phyloP scores from a whole-genome alignment of 2,329 filamentous ascomycete species.

The Trichoderma sp. region DNA sequence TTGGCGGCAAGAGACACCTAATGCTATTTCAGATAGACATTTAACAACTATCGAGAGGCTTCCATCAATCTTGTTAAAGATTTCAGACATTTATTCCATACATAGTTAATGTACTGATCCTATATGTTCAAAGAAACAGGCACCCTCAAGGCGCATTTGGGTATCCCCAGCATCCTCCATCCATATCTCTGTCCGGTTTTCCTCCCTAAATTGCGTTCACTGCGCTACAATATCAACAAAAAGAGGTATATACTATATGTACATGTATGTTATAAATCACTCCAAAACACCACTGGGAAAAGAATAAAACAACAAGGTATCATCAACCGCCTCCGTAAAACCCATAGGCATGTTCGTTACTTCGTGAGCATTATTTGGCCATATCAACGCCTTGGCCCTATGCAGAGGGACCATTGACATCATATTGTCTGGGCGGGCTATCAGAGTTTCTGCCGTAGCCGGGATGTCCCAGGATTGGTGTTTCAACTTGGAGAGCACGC shows the following conservation, averaged over 20 bases:
- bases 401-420: conserved; percentile 17
- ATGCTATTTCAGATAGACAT: background rate
- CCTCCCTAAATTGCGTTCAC: background rate
- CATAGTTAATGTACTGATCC: background rate
- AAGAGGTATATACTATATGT: conserved; percentile 14
- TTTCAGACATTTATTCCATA: background rate
- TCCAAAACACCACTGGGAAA: conserved; percentile 22
- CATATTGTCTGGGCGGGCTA: conserved; percentile 34
- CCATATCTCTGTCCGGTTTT: background rate
- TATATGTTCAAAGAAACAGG: background rate
- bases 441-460: conserved; percentile 48
- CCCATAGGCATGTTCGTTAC: conserved; percentile 1
- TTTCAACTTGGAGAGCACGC: conserved; percentile 37
- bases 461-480: conserved; percentile 52
- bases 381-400: background rate
- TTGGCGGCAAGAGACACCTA: background rate
- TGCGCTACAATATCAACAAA: conserved; percentile 2
- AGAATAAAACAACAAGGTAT: background rate
- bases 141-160: conserved; percentile 21
- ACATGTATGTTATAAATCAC: conserved; percentile 7
- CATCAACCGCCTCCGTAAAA: background rate
- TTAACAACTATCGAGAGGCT: background rate
- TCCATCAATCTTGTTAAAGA: background rate
- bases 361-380: conserved; percentile 13
- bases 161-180: conserved; percentile 1